Conservation (phyloP, 805 yeast genomes). For the Yarrowia sp. region DNA sequence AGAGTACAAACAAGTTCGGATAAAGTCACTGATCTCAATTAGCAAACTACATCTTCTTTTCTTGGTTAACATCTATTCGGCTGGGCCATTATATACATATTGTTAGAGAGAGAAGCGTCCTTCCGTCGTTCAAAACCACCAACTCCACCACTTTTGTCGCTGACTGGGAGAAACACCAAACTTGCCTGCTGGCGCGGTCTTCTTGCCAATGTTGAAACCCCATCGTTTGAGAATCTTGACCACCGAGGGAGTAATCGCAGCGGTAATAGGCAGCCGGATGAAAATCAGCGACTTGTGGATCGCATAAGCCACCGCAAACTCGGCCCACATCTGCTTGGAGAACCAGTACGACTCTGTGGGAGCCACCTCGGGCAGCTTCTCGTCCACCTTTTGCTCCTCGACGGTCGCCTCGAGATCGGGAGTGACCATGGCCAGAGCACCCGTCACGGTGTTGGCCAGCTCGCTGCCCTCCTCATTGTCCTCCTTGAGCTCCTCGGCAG, state of each 20-base stretch:
- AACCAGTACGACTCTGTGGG: constrained; percentile 41
- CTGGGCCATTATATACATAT: constrained; percentile 23
- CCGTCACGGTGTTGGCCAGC: constrained; percentile 1
- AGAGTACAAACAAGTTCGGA: too few relatives aligned
- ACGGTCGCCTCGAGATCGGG: constrained; percentile 40
- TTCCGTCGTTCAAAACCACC: constrained; percentile 16
- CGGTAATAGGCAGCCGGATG: constrained; percentile 86
- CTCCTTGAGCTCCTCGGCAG: constrained; percentile 43
- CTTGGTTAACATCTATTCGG: constrained; percentile 11
- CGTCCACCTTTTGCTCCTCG: constrained; percentile 37
- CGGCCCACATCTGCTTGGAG: constrained; percentile 63
- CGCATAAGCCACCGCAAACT: constrained; percentile 89
- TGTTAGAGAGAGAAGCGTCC: background rate
- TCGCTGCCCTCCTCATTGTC: constrained; percentile 43
- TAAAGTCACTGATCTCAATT: too few relatives aligned
- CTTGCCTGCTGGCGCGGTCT: constrained; percentile 47
- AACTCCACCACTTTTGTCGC: constrained; percentile 59
- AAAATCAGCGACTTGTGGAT: constrained; percentile 86
- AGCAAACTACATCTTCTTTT: background rate
- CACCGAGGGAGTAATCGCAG: constrained; percentile 86
- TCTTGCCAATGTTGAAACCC: constrained; percentile 79
- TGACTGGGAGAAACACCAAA: constrained; percentile 63
- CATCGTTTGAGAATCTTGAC: constrained; percentile 69
- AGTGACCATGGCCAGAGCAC: constrained; percentile 35
- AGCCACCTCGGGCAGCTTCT: constrained; percentile 37